A percentile compares a stretch with the other conserved stretches of the same genome.
Conservation (phyloP, 2,329 filamentous ascomycete genomes). For the Penicillium sp. region DNA sequence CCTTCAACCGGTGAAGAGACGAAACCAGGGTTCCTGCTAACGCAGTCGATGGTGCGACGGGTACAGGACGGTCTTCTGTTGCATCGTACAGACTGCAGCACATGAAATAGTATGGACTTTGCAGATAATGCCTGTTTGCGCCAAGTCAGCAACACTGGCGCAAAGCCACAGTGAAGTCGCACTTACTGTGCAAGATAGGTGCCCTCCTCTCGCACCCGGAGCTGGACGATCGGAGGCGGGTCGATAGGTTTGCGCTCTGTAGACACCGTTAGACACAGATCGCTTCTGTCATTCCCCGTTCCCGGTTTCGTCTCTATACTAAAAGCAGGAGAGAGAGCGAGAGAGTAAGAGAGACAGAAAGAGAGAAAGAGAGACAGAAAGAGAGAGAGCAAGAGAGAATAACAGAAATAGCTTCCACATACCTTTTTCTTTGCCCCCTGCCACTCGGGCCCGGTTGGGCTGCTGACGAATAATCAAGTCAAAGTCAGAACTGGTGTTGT, state of each 20-base stretch:
- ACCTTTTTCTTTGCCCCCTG: slow-evolving; percentile 75
- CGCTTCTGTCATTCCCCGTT: neutral
- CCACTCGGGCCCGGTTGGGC: slow-evolving; percentile 65
- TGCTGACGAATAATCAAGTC: slow-evolving; percentile 63
- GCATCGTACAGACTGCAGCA: slow-evolving; percentile 56
- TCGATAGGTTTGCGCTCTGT: slow-evolving; percentile 82
- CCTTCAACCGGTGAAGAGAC: slow-evolving; percentile 78
- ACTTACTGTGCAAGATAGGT: slow-evolving; percentile 61
- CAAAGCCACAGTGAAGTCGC: neutral
- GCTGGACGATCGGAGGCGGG: slow-evolving; percentile 76
- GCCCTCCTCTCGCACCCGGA: slow-evolving; percentile 53
- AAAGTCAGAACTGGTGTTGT: slow-evolving; percentile 54
- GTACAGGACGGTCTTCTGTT: slow-evolving; percentile 46
- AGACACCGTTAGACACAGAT: slow-evolving; percentile 1
- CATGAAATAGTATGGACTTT: slow-evolving; percentile 66
- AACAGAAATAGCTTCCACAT: slow-evolving; percentile 15
- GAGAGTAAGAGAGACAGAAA: neutral
- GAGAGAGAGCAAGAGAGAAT: neutral
- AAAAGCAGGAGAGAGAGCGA: neutral
- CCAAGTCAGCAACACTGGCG: slow-evolving; percentile 15
- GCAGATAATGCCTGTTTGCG: slow-evolving; percentile 55
- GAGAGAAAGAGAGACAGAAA: neutral
- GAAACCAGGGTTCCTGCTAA: slow-evolving; percentile 74
- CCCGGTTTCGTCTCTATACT: neutral
- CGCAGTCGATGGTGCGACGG: slow-evolving; percentile 50